phyloP scores from a whole-genome alignment of 768 basidiomycete genomes.

The Leccinum uliginosum region DNA sequence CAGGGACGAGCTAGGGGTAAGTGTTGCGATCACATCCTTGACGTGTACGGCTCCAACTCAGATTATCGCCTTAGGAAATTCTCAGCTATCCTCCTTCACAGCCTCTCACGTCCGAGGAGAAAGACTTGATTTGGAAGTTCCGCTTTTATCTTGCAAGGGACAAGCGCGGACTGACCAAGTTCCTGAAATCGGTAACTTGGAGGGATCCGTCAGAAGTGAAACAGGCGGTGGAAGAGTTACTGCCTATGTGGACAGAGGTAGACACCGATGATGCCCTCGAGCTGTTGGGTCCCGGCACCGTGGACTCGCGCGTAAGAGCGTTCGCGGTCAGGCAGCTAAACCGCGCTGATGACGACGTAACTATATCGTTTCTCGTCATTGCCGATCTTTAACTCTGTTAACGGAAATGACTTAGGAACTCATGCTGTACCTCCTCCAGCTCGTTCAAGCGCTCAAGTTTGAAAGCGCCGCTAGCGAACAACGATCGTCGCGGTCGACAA shows the following conservation, averaged over 20 bases:
- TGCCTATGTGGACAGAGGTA: slow-evolving; percentile 96
- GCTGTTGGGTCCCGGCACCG: slow-evolving; percentile 82
- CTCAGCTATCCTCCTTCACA: slow-evolving; percentile 90
- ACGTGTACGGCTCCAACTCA: not conserved
- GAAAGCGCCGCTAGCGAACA: slow-evolving; percentile 80
- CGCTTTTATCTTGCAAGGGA: slow-evolving; percentile 94
- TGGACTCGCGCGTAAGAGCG: slow-evolving; percentile 87
- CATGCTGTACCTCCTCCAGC: slow-evolving; percentile 85
- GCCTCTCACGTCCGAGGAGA: slow-evolving; percentile 83
- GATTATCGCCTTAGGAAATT: slow-evolving; percentile 57
- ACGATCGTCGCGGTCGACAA: slow-evolving; percentile 64
- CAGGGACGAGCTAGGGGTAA: slow-evolving; percentile 85
- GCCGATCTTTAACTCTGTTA: not conserved
- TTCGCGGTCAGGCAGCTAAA: slow-evolving; percentile 92
- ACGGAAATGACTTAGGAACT: slow-evolving; percentile 60
- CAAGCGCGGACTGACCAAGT: slow-evolving; percentile 94
- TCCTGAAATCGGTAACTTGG: slow-evolving; percentile 97
- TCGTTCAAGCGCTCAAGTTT: slow-evolving; percentile 97
- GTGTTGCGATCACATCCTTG: slow-evolving; percentile 22
- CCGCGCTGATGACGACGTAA: slow-evolving; percentile 90
- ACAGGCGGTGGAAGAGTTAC: slow-evolving; percentile 92
- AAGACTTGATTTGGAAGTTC: slow-evolving; percentile 98
- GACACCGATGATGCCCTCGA: slow-evolving; percentile 97
- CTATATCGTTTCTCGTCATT: slow-evolving; percentile 16
- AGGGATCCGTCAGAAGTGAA: slow-evolving; percentile 93